Percentiles rank a stretch among this genome's conserved stretches.
These are phyloP conservation scores for Periconia sp. DNA, from an alignment of 2,329 filamentous ascomycete genomes.

Conservation along the genomic window DNA sequence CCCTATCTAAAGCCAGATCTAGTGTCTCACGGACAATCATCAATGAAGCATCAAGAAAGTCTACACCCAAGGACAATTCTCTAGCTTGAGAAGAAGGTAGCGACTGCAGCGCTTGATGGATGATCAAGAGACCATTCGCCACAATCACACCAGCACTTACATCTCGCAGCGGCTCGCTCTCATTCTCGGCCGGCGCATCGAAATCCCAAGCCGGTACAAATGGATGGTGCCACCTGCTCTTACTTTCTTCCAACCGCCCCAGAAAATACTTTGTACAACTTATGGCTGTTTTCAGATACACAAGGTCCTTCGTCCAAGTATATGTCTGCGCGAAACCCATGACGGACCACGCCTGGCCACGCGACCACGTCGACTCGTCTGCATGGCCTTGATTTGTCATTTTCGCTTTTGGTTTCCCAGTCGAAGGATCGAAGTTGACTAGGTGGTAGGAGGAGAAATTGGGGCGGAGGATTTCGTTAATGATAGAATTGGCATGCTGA, in stretches of 20 bases:
- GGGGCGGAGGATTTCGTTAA: slow-evolving; percentile 36
- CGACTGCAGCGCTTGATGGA: slow-evolving; percentile 38
- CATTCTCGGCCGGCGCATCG: slow-evolving; percentile 49
- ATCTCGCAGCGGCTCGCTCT: slow-evolving; percentile 35
- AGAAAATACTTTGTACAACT: slow-evolving; percentile 53
- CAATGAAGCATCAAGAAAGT: slow-evolving; percentile 23
- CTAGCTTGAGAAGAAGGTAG: slow-evolving; percentile 6
- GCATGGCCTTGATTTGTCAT: slow-evolving; percentile 53
- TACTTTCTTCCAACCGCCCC: slow-evolving; percentile 39
- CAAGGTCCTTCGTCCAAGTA: slow-evolving; percentile 48
- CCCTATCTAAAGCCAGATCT: slow-evolving; percentile 33
- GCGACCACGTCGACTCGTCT: slow-evolving; percentile 50
- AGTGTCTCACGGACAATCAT: slow-evolving; percentile 28
- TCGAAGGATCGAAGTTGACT: slow-evolving; percentile 49
- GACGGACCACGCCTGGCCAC: slow-evolving; percentile 55
- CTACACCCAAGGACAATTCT: slow-evolving; percentile 2
- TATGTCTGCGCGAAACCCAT: slow-evolving; percentile 52
- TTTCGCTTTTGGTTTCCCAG: slow-evolving; percentile 48
- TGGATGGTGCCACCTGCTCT: slow-evolving; percentile 26
- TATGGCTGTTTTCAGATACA: slow-evolving; percentile 49
- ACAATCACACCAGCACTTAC: slow-evolving; percentile 46
- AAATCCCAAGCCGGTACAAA: slow-evolving; percentile 55
- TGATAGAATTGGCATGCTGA: slow-evolving; percentile 41
- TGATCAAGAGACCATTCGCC: slow-evolving; percentile 46
- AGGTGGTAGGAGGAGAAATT: slow-evolving; percentile 47